Conservation (phyloP, 257 asterid genomes). For the Przewalskia tangutica region DNA sequence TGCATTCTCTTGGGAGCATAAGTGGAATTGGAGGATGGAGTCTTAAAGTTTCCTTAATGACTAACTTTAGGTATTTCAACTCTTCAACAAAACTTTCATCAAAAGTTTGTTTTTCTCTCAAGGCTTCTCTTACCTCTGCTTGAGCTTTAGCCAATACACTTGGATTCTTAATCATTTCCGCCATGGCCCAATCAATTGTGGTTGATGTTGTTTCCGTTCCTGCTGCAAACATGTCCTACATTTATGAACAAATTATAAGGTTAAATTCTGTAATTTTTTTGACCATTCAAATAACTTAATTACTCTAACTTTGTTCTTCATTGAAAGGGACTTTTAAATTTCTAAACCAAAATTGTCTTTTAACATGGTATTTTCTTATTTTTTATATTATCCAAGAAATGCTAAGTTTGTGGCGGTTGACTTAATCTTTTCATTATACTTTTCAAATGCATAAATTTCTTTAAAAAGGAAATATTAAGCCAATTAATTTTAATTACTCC, state of each 20-base stretch:
- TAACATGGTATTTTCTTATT: not conserved
- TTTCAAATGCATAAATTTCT: not conserved
- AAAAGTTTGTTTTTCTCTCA: not conserved
- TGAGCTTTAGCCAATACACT: not conserved
- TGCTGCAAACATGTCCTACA: slow-evolving; percentile 2
- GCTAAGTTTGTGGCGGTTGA: not conserved
- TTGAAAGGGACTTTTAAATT: not conserved
- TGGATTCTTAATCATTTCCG: slow-evolving; percentile 9
- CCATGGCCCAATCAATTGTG: slow-evolving; percentile 5
- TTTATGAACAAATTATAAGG: not conserved
- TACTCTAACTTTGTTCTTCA: not conserved
- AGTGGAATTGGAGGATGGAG: not conserved
- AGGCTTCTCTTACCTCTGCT: slow-evolving; percentile 1
- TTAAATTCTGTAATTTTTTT: not conserved
- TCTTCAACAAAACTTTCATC: not conserved
- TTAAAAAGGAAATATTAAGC: too few species aligned
- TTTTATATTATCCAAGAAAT: not conserved
- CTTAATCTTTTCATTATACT: not conserved
- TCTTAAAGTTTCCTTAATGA: slow-evolving; percentile 10
- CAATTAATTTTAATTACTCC: too few species aligned
- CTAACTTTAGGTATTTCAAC: slow-evolving; percentile 4
- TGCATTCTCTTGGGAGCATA: slow-evolving; percentile 9
- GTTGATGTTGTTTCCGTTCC: slow-evolving; percentile 15
- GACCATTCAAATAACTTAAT: too few species aligned
- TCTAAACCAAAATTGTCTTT: not conserved